Base-by-base conservation (phyloP, 139 green algal species). In the Picochlorum costavermella region DNA sequence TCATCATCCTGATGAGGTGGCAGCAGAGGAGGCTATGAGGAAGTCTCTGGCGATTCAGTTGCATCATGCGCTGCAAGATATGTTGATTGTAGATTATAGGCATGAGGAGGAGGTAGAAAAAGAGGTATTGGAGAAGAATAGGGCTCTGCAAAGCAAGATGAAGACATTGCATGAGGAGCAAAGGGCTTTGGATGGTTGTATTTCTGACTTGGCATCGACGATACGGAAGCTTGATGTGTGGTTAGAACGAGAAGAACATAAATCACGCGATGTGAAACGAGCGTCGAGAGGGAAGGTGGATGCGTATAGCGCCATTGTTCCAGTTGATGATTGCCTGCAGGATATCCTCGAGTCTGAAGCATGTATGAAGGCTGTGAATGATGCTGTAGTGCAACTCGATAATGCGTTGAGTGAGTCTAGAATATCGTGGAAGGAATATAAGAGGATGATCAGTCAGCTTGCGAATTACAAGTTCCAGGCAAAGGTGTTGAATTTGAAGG, bases 191-290 rank as follows among this genome's bases (percentile, higher is more conserved):
- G 46, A 53, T 20, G 46, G 20, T 23, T 53, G 46, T 23, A 53
- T 53, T 53, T 53, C 46, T 53, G 46, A 53, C 0, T 53, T 53
- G 16, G 5, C 46, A 20, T 28, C 17, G 6, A 53, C 46, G 20
- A 53, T 28, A 28, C 5, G 17, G 17, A 53, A 53, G 46, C 36
- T 66, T 9, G 60, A 66, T 37, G 23, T 26, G 4, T 66, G 60
- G 60, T 66, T 66, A 31, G n/a, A 17, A 23, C 13, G 13, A 12
- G 37, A 66, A 2, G 60, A 66, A 45, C 60, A 29, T 31, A 66
- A 45, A 28, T 23, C 36, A 37, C 4, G 57, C 0, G 14, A 31
- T 13, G 13, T 66, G 25, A 28, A 31, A 51, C 6, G 14, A 31
- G 60, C 11, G 25, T 25, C 36, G 13, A 9, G n/a, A 12, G 60